These are phyloP conservation scores for Pseudocercospora musae DNA, from an alignment of 2,329 filamentous ascomycete genomes.

Conservation along the genomic window DNA sequence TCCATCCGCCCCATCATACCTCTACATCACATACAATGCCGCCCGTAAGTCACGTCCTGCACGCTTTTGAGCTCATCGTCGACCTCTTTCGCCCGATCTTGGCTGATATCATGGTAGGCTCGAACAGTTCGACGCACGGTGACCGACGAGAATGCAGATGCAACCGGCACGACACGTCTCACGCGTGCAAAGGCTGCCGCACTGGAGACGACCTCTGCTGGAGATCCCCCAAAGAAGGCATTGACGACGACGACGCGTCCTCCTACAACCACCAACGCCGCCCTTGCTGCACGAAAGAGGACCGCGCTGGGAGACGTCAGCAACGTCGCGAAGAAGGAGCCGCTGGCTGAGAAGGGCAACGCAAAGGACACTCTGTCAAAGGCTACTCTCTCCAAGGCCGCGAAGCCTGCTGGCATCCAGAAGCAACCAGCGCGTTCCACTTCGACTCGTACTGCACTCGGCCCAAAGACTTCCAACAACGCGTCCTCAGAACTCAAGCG, in stretches of 20 bases:
- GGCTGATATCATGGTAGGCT: conserved; percentile 54
- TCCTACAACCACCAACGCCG: conserved; percentile 43
- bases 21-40: conserved; percentile 33
- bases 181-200: conserved; percentile 90
- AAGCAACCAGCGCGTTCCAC: conserved; percentile 58
- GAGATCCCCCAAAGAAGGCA: conserved; percentile 56
- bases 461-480: conserved; percentile 67
- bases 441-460: conserved; percentile 58
- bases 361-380: conserved; percentile 51
- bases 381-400: conserved; percentile 69
- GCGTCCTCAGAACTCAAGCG: conserved; percentile 63
- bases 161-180: conserved; percentile 67
- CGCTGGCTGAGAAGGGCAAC: conserved; percentile 55
- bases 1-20: conserved; percentile 13
- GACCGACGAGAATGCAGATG: conserved; percentile 86
- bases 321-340: conserved; percentile 82
- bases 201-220: conserved; percentile 50
- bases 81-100: conserved; percentile 11
- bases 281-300: conserved; percentile 59
- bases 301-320: conserved; percentile 89
- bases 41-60: conserved; percentile 32
- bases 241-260: conserved; percentile 45
- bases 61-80: conserved; percentile 4
- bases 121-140: conserved; percentile 72
- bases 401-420: conserved; percentile 76